A percentile compares a stretch with the other conserved stretches of the same genome.
Conservation (phyloP, 1,139 yeast species). For the Kurtzmaniella natalensis region DNA sequence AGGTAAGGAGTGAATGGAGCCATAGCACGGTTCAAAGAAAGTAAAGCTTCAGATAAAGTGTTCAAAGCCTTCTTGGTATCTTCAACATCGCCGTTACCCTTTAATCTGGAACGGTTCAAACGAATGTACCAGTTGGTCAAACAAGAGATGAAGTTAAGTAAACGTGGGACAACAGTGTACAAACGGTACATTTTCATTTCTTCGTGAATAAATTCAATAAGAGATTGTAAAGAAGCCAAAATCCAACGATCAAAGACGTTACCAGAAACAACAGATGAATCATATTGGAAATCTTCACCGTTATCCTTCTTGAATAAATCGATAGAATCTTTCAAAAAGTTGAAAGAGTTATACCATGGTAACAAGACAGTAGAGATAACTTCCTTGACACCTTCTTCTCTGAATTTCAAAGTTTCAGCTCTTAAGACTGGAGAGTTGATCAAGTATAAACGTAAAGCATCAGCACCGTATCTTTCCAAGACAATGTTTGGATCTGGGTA, state of each 20-base stretch:
- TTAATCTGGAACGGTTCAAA: conserved; percentile 95
- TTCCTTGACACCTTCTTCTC: conserved; percentile 98
- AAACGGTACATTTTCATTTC: conserved; percentile 90
- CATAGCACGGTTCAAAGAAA: conserved; percentile 90
- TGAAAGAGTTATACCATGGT: conserved; percentile 98
- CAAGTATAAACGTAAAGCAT: conserved; percentile 90
- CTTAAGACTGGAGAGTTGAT: conserved; percentile 96
- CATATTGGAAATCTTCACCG: conserved; percentile 67
- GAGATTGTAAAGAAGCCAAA: conserved; percentile 88
- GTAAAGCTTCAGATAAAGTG: conserved; percentile 84
- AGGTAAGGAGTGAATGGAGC: conserved; percentile 98
- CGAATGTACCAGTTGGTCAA: conserved; percentile 99
- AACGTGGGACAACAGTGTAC: conserved; percentile 92
- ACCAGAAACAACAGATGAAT: conserved; percentile 56
- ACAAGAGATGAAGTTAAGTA: conserved; percentile 84
- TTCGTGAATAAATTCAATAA: conserved; percentile 75
- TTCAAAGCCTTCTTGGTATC: conserved; percentile 87
- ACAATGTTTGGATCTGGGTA: conserved; percentile 91
- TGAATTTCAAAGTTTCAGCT: conserved; percentile 94
- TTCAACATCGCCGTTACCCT: conserved; percentile 83
- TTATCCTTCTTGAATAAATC: conserved; percentile 76
- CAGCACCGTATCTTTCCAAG: conserved; percentile 91
- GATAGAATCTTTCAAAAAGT: conserved; percentile 93
- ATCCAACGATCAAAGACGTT: conserved; percentile 99
- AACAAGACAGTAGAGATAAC: conserved; percentile 91